Conservation (phyloP, 2,329 filamentous ascomycete species). For the Alternaria sp. region DNA sequence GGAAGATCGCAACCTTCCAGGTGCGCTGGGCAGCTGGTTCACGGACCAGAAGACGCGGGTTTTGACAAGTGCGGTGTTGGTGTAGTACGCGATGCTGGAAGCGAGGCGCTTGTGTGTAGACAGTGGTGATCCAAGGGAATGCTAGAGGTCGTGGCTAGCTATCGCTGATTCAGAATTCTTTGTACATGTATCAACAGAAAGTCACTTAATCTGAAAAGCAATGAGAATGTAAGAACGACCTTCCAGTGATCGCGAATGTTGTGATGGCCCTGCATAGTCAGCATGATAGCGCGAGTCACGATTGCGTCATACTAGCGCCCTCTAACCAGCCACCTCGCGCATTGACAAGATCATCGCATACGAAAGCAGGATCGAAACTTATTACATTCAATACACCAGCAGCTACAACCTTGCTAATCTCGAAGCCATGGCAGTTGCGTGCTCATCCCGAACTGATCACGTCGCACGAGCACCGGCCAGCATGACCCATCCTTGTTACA, state of each 20-base stretch:
- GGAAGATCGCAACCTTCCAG: not conserved
- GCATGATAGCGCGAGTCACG: not conserved
- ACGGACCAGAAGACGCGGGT: not conserved
- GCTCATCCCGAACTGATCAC: too few species aligned
- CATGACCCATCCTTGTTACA: too few species aligned
- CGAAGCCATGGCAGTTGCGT: too few species aligned
- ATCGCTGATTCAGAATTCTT: not conserved
- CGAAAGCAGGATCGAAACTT: too few species aligned
- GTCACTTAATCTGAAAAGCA: not conserved
- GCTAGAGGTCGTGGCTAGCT: too few species aligned
- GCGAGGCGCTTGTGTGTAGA: not conserved
- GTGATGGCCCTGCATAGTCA: not conserved
- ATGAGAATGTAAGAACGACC: not conserved
- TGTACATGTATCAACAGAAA: not conserved
- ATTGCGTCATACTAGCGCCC: conserved; percentile 4
- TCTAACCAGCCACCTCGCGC: not conserved
- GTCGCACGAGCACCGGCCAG: too few species aligned
- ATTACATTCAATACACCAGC: too few species aligned
- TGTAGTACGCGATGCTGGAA: not conserved
- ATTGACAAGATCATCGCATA: not conserved
- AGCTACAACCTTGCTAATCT: too few species aligned
- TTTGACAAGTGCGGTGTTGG: not conserved
- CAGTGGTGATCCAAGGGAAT: not conserved
- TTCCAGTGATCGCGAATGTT: not conserved
- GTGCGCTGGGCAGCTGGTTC: not conserved